Evolutionary conservation across 163 green algal species (phyloP), one percentile per base, ranked within the genome.

Genomic region (Prototheca stagnorum): DNA sequence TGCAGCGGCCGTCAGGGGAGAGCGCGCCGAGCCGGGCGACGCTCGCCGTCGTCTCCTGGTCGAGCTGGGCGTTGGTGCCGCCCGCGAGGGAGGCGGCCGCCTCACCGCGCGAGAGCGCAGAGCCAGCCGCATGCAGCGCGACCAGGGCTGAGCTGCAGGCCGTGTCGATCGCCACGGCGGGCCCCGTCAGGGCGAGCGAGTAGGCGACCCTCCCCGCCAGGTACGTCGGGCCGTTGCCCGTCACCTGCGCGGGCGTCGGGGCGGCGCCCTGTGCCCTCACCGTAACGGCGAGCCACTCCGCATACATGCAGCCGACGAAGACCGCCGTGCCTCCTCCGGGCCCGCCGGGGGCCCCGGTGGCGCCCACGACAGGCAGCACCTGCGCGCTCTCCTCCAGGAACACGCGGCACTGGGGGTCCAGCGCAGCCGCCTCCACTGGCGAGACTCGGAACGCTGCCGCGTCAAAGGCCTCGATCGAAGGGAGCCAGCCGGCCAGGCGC

Each of bases 321-420:
- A 82, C 68, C 34, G 80, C 80, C 23, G 27, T n/a, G 15, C 15
- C 15, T 22, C 21, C 21, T 12, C 11, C 41, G 9, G 21, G 1
- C 14, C 5, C 14, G 21, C 43, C 29, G 29, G 28, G 5, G 37
- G 14, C 5, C 1, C n/a, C 16, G 16, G 26, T 19, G 25, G 17
- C 16, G 21, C 6, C 7, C n/a, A 47, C 44, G 25, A 62, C 61
- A 2, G 17, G 17, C 19, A 84, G 47, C 14, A 66, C 75, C 0
- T 31, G 31, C 0, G 53, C 40, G 3, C 43, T 37, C 34, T 61
- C 22, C 42, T 85, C 70, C 16, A 94, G 47, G 52, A 94, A 56
- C 41, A 88, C 43, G 2, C 82, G 70, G 19, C 83, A 72, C 60
- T 93, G 82, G 0, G 84, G 82, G 51, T 94, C 84, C 57, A 91